Conservation (phyloP, 2,329 filamentous ascomycete species). For the Verticillium albo-atrum region DNA sequence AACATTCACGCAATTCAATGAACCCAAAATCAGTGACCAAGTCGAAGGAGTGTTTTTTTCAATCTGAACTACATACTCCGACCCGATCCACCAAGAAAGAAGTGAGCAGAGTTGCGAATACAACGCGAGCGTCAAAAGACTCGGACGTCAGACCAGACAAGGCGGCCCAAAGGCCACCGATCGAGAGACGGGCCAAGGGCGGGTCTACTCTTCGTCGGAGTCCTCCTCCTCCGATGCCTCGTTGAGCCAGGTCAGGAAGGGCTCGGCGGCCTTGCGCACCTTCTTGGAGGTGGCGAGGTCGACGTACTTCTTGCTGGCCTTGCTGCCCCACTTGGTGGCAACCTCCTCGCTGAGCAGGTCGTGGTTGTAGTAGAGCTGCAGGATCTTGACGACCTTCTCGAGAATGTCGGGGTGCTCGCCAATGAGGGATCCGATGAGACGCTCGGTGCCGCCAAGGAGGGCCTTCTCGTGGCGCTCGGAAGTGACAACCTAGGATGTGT, state of each 20-base stretch:
- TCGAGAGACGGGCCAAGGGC: neutral
- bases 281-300: constrained; percentile 16
- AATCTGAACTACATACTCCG: neutral
- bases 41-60: neutral
- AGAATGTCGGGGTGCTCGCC: constrained; percentile 75
- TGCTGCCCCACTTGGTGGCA: constrained; percentile 84
- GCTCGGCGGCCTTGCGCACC: constrained; percentile 71
- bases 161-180: neutral
- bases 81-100: neutral
- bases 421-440: constrained; percentile 68
- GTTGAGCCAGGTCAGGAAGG: constrained; percentile 91
- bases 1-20: neutral
- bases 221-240: constrained; percentile 74
- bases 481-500: constrained; percentile 60
- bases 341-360: constrained; percentile 87
- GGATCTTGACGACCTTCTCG: constrained; percentile 75
- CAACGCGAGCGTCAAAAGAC: neutral
- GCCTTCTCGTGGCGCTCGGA: constrained; percentile 95
- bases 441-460: constrained; percentile 90
- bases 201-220: constrained; percentile 48
- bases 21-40: neutral
- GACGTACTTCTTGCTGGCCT: constrained; percentile 95
- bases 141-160: neutral
- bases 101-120: neutral
- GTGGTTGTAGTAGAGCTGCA: constrained; percentile 85